These are phyloP conservation scores for Leucocoprinus birnbaumii DNA, from an alignment of 768 basidiomycete genomes.

Conservation along the genomic window DNA sequence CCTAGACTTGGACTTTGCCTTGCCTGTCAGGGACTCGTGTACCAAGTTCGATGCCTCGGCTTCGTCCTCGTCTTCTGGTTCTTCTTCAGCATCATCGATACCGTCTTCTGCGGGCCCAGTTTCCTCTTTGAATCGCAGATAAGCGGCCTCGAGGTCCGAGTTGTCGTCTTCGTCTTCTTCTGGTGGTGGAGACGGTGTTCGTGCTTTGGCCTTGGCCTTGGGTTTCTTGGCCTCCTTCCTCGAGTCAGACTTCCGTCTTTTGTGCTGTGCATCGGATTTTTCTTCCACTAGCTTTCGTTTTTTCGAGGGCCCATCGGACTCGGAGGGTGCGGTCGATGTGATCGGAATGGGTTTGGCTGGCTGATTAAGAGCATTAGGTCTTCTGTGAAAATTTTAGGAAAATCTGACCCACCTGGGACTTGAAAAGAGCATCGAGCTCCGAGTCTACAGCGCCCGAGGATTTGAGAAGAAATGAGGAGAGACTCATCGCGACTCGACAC, in stretches of 20 bases:
- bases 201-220: constrained; percentile 5
- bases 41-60: constrained; percentile 33
- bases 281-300: constrained; percentile 29
- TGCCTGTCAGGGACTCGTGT: constrained; percentile 56
- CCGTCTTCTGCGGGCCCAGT: constrained; percentile 15
- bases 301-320: constrained; percentile 12
- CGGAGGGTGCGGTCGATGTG: neutral
- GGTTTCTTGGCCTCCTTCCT: constrained; percentile 14
- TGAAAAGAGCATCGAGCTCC: constrained; percentile 65
- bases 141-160: constrained; percentile 12
- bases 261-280: constrained; percentile 2
- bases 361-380: too few relatives aligned
- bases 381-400: neutral
- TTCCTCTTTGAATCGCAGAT: constrained; percentile 15
- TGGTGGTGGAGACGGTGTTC: constrained; percentile 2
- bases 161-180: constrained; percentile 16
- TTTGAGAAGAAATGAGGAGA: constrained; percentile 51
- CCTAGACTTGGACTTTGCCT: constrained; percentile 26
- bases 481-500: constrained; percentile 38
- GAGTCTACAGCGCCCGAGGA: constrained; percentile 42
- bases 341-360: constrained; percentile 12
- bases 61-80: constrained; percentile 24
- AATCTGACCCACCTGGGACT: constrained; percentile 40
- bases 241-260: constrained; percentile 17
- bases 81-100: constrained; percentile 3